These are phyloP conservation scores for Phoenix roebelenii DNA, from an alignment of 176 grass and related monocot genomes.

Conservation along the genomic window DNA sequence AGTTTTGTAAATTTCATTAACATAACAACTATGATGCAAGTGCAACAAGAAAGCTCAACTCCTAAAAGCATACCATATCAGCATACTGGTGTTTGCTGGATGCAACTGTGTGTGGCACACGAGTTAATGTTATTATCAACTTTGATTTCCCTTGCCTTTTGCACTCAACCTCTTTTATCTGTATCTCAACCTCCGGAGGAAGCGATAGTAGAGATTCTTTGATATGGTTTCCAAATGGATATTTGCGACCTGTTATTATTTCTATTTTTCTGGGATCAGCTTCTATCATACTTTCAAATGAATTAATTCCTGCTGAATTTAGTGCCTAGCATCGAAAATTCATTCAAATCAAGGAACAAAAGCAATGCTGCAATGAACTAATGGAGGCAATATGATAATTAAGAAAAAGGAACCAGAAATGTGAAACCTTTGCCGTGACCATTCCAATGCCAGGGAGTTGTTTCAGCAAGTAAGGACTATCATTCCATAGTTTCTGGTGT, in stretches of 20 bases:
- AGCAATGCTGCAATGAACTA: too few species aligned
- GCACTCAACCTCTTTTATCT: slow-evolving; percentile 53
- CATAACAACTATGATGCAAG: too few species aligned
- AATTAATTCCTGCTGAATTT: slow-evolving; percentile 53
- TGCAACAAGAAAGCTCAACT: slow-evolving; percentile 3
- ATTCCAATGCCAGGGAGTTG: slow-evolving; percentile 93
- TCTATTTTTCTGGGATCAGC: slow-evolving; percentile 96
- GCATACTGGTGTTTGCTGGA: slow-evolving; percentile 56
- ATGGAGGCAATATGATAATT: too few species aligned
- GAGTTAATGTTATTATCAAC: slow-evolving; percentile 54
- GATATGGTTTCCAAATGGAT: slow-evolving; percentile 82
- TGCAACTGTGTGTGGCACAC: slow-evolving; percentile 33
- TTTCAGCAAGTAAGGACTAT: slow-evolving; percentile 70
- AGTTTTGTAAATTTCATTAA: too few species aligned
- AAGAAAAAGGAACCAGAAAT: slow-evolving; percentile 11
- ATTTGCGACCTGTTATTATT: slow-evolving; percentile 63
- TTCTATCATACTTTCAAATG: slow-evolving; percentile 56
- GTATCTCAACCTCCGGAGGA: slow-evolving; percentile 65
- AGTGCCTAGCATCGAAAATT: slow-evolving; percentile 47
- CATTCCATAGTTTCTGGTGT: slow-evolving; percentile 86
- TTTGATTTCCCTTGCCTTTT: slow-evolving; percentile 51
- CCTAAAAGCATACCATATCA: slow-evolving; percentile 52
- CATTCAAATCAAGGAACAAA: too few species aligned
- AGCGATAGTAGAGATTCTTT: slow-evolving; percentile 68
- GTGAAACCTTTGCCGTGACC: slow-evolving; percentile 80